Percentiles rank a stretch among this genome's conserved stretches.
Evolutionary conservation across 208 protist genomes (phyloP).

Genomic region (Trypanosoma melophagium): DNA sequence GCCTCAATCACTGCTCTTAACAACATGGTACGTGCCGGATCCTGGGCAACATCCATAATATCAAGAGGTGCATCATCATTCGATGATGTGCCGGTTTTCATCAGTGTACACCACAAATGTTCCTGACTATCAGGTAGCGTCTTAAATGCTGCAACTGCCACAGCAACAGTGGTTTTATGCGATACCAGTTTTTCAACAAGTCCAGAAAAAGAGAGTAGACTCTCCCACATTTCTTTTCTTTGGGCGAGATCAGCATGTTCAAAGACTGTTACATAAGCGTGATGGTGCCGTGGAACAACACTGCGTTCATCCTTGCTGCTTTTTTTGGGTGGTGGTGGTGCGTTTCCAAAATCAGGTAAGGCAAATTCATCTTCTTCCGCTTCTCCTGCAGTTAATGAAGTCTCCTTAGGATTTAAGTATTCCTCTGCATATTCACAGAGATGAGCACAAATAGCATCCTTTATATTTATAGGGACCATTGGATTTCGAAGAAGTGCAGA

Average conservation of each 20-base stretch:
- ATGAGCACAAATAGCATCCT: constrained; percentile 78
- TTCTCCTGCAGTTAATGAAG: constrained; percentile 3
- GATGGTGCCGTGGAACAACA: constrained; percentile 36
- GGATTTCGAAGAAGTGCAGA: constrained; percentile 65
- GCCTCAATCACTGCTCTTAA: constrained; percentile 77
- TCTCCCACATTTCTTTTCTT: constrained; percentile 54
- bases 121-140: constrained; percentile 26
- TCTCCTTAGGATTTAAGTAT: constrained; percentile 45
- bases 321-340: background rate
- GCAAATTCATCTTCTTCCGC: constrained; percentile 48
- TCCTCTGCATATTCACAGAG: constrained; percentile 64
- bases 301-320: background rate
- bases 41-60: constrained; percentile 42
- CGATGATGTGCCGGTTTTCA: background rate
- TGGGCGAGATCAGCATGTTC: constrained; percentile 76
- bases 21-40: constrained; percentile 69
- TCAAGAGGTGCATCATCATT: constrained; percentile 18
- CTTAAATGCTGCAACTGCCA: constrained; percentile 35
- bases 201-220: constrained; percentile 26
- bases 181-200: constrained; percentile 42
- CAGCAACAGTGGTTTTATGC: constrained; percentile 31
- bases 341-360: constrained; percentile 70
- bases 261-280: constrained; percentile 60
- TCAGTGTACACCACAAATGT: constrained; percentile 10
- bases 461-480: constrained; percentile 49